phyloP scores from a whole-genome alignment of 345 rosid species.

The Combretum micranthum region DNA sequence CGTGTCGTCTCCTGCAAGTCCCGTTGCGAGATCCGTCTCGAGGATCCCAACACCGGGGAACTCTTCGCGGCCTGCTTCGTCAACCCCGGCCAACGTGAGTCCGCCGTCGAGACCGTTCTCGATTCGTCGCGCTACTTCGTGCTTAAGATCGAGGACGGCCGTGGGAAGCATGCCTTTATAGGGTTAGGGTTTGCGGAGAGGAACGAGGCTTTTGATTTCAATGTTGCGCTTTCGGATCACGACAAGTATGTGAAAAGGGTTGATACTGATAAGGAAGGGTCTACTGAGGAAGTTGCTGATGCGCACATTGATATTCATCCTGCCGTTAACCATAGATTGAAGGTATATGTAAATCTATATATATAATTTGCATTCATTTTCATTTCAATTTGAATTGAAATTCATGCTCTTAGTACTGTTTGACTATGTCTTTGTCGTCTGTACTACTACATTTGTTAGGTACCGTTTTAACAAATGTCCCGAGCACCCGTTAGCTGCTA shows the following conservation, averaged over 20 bases:
- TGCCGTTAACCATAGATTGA: slow-evolving; percentile 89
- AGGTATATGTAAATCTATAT: slow-evolving; percentile 52
- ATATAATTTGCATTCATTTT: too few relatives aligned
- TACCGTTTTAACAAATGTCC: too few relatives aligned
- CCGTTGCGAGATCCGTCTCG: slow-evolving; percentile 96
- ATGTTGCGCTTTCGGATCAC: slow-evolving; percentile 96
- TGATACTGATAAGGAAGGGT: slow-evolving; percentile 61
- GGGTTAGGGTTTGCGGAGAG: slow-evolving; percentile 92
- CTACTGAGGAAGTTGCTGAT: slow-evolving; percentile 48
- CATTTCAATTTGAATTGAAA: too few relatives aligned
- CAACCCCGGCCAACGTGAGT: slow-evolving; percentile 75
- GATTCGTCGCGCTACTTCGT: slow-evolving; percentile 97
- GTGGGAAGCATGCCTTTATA: slow-evolving; percentile 89
- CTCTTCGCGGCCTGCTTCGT: slow-evolving; percentile 96
- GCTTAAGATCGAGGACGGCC: slow-evolving; percentile 89
- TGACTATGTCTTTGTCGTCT: too few relatives aligned
- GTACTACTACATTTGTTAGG: too few relatives aligned
- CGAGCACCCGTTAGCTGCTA: too few relatives aligned
- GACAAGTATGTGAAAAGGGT: slow-evolving; percentile 85
- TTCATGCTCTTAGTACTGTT: too few relatives aligned
- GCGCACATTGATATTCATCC: slow-evolving; percentile 89
- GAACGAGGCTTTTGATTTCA: slow-evolving; percentile 98
- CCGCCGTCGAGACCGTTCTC: slow-evolving; percentile 87
- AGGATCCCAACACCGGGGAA: slow-evolving; percentile 86
- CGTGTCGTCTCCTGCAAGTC: slow-evolving; percentile 93